phyloP scores from a whole-genome alignment of 306 rosid genomes.

The Malus sieversii region DNA sequence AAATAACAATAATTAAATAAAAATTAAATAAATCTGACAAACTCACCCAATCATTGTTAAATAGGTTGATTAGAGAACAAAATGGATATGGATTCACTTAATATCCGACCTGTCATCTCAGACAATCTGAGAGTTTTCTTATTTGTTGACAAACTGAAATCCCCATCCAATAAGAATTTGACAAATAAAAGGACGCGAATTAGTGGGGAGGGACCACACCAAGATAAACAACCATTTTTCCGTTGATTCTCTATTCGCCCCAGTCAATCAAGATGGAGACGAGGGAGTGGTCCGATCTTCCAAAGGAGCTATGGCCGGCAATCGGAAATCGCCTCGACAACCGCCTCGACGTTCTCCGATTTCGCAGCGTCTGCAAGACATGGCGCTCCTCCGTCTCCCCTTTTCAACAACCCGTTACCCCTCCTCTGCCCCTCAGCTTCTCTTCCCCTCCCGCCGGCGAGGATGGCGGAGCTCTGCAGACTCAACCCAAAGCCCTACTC shows the following conservation, averaged over 20 bases:
- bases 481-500: background rate
- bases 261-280: background rate
- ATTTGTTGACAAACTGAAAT: too few relatives aligned
- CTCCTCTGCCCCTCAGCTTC: constrained; percentile 30
- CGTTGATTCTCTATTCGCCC: background rate
- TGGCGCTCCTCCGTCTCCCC: constrained; percentile 40
- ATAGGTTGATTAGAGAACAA: too few relatives aligned
- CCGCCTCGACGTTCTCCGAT: constrained; percentile 39
- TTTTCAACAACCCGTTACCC: constrained; percentile 15
- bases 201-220: background rate
- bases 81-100: background rate
- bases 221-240: background rate
- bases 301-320: constrained; percentile 38
- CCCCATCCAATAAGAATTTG: too few relatives aligned
- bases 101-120: too few relatives aligned
- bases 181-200: background rate
- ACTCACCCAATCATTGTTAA: too few relatives aligned
- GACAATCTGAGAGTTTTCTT: too few relatives aligned
- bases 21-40: too few relatives aligned
- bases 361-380: constrained; percentile 40
- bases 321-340: constrained; percentile 32
- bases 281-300: constrained; percentile 42
- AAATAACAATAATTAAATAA: too few relatives aligned
- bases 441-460: background rate
- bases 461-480: background rate